Conservation (phyloP, 2,329 filamentous ascomycete genomes). For the Sclerotinia trifoliorum region DNA sequence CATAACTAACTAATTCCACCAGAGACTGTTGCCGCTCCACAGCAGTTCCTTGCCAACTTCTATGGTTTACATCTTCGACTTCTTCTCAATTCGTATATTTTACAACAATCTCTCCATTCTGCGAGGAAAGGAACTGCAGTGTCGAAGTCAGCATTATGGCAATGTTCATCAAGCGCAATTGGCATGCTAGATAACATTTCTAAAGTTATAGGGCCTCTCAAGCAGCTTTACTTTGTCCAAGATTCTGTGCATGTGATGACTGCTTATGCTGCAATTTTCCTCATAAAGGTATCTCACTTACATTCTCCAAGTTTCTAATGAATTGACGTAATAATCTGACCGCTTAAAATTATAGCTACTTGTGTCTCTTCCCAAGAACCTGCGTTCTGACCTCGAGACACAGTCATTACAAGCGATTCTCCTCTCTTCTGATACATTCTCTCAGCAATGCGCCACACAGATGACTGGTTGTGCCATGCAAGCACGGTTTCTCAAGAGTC, state of each 20-base stretch:
- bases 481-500: slow-evolving; percentile 38
- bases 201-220: slow-evolving; percentile 32
- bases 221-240: slow-evolving; percentile 44
- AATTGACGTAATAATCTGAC: too few species aligned
- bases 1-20: not conserved
- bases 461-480: slow-evolving; percentile 40
- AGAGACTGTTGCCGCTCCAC: slow-evolving; percentile 33
- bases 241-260: slow-evolving; percentile 47
- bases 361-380: slow-evolving; percentile 2
- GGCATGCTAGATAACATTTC: slow-evolving; percentile 64
- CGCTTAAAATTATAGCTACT: not conserved
- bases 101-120: slow-evolving; percentile 40
- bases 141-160: slow-evolving; percentile 40
- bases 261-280: slow-evolving; percentile 44
- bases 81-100: slow-evolving; percentile 41
- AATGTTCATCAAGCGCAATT: slow-evolving; percentile 44
- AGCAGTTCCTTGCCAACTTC: slow-evolving; percentile 43
- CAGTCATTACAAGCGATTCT: slow-evolving; percentile 25
- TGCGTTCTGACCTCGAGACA: slow-evolving; percentile 26
- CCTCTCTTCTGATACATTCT: slow-evolving; percentile 32
- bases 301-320: too few species aligned
- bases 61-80: slow-evolving; percentile 44
- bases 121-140: slow-evolving; percentile 31
- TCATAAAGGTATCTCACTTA: slow-evolving; percentile 39
- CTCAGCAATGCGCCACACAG: slow-evolving; percentile 36